Percentiles rank a stretch among this genome's conserved stretches.
Evolutionary conservation across 148 eudicot genomes (phyloP).

Genomic region (Agrostemma githago): DNA sequence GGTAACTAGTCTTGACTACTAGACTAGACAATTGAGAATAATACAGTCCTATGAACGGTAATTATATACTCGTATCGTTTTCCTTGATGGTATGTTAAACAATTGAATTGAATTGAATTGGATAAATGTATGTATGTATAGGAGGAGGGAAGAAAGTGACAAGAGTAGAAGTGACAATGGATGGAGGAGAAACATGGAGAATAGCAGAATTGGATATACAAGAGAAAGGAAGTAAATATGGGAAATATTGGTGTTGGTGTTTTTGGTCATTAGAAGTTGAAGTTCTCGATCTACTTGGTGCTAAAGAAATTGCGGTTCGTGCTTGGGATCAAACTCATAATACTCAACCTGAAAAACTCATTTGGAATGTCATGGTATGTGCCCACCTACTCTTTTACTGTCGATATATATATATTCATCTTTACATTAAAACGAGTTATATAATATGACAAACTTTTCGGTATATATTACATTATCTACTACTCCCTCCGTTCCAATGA

Average conservation of each 20-base stretch:
- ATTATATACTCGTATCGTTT: too few relatives aligned
- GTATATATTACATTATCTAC: too few relatives aligned
- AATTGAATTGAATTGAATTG: too few relatives aligned
- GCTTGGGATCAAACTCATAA: conserved; percentile 88
- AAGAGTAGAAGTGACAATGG: conserved; percentile 83
- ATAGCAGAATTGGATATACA: conserved; percentile 54
- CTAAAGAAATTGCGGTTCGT: conserved; percentile 86
- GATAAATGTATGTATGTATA: conserved; percentile 8
- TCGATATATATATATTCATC: too few relatives aligned
- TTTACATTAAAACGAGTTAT: too few relatives aligned
- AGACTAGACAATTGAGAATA: too few relatives aligned
- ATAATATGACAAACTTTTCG: too few relatives aligned
- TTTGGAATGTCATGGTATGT: conserved; percentile 93
- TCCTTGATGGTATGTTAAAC: too few relatives aligned
- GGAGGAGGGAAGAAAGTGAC: conserved; percentile 96
- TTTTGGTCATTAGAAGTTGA: conserved; percentile 92
- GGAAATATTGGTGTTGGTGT: conserved; percentile 98
- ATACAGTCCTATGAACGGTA: too few relatives aligned
- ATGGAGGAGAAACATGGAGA: conserved; percentile 82
- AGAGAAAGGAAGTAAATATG: conserved; percentile 71
- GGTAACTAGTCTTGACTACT: too few relatives aligned
- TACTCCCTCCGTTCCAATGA: too few relatives aligned
- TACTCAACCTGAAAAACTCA: conserved; percentile 92
- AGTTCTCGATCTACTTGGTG: conserved; percentile 59
- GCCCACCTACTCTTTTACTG: too few relatives aligned